Conservation (phyloP, 305 asterid genomes). For the Fraxinus xanthoxyloides region DNA sequence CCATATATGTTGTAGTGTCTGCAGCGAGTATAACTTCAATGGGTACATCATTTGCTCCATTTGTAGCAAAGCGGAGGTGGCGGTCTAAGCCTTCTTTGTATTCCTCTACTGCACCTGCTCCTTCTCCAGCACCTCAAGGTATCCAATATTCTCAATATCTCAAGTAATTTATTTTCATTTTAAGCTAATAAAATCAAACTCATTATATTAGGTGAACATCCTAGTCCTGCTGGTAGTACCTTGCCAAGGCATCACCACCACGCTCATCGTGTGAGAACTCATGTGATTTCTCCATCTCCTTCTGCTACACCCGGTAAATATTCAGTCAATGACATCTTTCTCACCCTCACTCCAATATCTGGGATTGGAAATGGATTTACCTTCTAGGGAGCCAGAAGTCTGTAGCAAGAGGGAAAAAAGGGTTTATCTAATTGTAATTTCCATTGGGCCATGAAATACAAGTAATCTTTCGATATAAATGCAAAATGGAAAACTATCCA, state of each 20-base stretch:
- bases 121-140: constrained; percentile 65
- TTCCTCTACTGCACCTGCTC: constrained; percentile 55
- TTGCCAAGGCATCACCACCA: constrained; percentile 45
- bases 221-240: constrained; percentile 46
- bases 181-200: constrained; percentile 26
- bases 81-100: constrained; percentile 30
- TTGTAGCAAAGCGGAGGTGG: constrained; percentile 34
- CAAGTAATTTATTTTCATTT: neutral
- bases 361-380: neutral
- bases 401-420: neutral
- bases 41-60: constrained; percentile 45
- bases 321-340: constrained; percentile 16
- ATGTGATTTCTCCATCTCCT: constrained; percentile 70
- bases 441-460: neutral
- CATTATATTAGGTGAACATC: constrained; percentile 41
- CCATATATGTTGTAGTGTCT: constrained; percentile 17
- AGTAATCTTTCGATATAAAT: neutral
- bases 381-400: neutral
- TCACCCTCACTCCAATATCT: neutral
- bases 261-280: constrained; percentile 42
- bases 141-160: constrained; percentile 16
- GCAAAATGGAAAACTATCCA: neutral
- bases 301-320: constrained; percentile 63
- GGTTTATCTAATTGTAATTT: neutral
- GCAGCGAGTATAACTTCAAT: constrained; percentile 50